Evolutionary conservation across 495 filamentous ascomycete species (phyloP).

Genomic region (Penicillium verhagenii): DNA sequence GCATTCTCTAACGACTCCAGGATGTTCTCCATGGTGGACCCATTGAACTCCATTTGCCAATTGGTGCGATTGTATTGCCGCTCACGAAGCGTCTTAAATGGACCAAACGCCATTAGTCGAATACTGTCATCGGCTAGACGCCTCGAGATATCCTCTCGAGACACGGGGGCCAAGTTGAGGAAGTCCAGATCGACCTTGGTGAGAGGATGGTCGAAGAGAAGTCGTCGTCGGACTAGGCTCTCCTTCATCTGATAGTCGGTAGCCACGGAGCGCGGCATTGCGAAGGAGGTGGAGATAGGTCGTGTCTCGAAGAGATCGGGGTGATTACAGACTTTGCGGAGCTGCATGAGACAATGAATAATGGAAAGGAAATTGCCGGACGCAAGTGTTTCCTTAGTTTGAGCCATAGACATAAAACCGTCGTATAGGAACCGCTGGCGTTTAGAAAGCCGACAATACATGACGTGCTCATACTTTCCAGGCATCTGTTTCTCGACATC

Average conservation of each 20-base stretch:
- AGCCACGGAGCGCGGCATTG: constrained; percentile 81
- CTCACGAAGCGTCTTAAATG: constrained; percentile 61
- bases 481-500: constrained; percentile 99
- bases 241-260: constrained; percentile 79
- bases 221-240: constrained; percentile 61
- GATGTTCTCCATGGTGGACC: constrained; percentile 64
- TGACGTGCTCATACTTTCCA: constrained; percentile 93
- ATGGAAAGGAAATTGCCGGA: constrained; percentile 97
- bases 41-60: constrained; percentile 58
- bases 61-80: constrained; percentile 62
- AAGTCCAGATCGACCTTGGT: constrained; percentile 69
- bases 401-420: constrained; percentile 90
- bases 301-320: constrained; percentile 97
- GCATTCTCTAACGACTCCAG: constrained; percentile 70
- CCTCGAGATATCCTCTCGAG: constrained; percentile 65
- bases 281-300: constrained; percentile 95
- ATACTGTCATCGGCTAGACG: constrained; percentile 59
- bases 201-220: constrained; percentile 66
- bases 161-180: constrained; percentile 76
- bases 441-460: constrained; percentile 92
- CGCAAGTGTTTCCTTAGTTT: constrained; percentile 83
- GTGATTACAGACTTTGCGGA: constrained; percentile 98
- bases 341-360: constrained; percentile 97
- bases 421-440: constrained; percentile 95
- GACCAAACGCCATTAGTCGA: constrained; percentile 61